Conservation (phyloP, 805 yeast genomes). For the Saturnispora saitoi region DNA sequence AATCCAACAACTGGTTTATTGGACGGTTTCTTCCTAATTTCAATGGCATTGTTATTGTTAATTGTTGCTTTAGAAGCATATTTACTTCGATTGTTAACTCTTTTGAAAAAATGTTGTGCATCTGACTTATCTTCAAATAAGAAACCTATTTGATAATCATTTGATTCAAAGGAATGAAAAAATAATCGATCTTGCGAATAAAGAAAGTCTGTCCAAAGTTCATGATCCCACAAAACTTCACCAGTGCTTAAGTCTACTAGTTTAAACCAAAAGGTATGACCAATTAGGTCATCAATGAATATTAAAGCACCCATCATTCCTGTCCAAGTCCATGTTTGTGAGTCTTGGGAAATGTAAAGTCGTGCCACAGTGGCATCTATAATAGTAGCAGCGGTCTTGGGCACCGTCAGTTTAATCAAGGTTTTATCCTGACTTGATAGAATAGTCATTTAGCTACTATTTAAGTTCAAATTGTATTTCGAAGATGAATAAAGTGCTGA, state of each 20-base stretch:
- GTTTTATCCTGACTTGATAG: conserved; percentile 65
- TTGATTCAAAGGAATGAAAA: conserved; percentile 91
- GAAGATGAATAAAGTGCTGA: not conserved
- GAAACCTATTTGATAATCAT: conserved; percentile 79
- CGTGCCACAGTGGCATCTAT: conserved; percentile 87
- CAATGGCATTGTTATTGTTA: conserved; percentile 81
- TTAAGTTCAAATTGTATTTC: not conserved
- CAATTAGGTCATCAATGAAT: conserved; percentile 85
- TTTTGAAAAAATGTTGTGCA: conserved; percentile 76
- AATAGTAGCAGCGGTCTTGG: conserved; percentile 80
- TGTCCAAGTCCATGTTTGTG: conserved; percentile 74
- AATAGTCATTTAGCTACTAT: conserved; percentile 24
- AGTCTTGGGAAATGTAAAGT: conserved; percentile 78
- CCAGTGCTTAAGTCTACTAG: conserved; percentile 71
- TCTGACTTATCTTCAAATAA: conserved; percentile 84
- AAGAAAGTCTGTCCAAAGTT: conserved; percentile 76
- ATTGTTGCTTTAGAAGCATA: conserved; percentile 82
- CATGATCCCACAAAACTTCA: conserved; percentile 93
- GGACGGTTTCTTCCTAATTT: conserved; percentile 48
- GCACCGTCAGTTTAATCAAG: conserved; percentile 78
- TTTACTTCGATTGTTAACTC: conserved; percentile 66
- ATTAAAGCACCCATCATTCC: conserved; percentile 84
- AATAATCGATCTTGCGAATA: conserved; percentile 92
- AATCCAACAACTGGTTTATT: conserved; percentile 44
- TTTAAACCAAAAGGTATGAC: conserved; percentile 87